Evolutionary conservation across 371 early-diverging fungal species (phyloP).

Genomic region (Mucor lusitanicus): DNA sequence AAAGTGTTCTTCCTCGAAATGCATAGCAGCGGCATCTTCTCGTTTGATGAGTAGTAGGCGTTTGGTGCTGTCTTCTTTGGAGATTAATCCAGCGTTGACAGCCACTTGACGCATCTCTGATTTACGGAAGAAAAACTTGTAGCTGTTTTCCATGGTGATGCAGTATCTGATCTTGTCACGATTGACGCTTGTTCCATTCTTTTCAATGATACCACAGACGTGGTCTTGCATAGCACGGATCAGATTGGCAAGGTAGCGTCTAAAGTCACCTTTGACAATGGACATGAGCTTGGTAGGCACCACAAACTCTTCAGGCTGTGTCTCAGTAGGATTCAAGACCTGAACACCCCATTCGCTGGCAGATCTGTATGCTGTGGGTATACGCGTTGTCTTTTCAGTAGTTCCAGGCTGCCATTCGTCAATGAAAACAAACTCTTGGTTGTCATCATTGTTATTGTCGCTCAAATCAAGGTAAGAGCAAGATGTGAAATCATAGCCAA

Average conservation of each 20-base stretch:
- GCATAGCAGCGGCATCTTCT: slow-evolving; percentile 8
- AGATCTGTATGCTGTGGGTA: neutral
- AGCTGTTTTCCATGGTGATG: slow-evolving; percentile 20
- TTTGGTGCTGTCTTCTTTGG: neutral
- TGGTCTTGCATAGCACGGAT: neutral
- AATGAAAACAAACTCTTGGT: neutral
- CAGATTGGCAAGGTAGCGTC: neutral
- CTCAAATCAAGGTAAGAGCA: neutral
- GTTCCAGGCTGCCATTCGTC: slow-evolving; percentile 6
- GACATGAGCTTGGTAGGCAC: slow-evolving; percentile 9
- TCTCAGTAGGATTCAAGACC: neutral
- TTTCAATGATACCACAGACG: neutral
- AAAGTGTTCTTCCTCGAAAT: slow-evolving; percentile 3
- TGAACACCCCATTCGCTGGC: neutral
- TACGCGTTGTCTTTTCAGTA: neutral
- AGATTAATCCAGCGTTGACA: neutral
- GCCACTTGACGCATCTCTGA: slow-evolving; percentile 8
- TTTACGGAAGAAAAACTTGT: slow-evolving; percentile 6
- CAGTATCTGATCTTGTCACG: slow-evolving; percentile 7
- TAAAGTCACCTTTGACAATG: neutral
- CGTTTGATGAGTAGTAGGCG: slow-evolving; percentile 4
- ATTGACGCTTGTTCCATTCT: neutral
- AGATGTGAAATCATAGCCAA: slow-evolving; percentile 9
- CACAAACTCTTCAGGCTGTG: neutral
- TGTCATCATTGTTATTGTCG: neutral